These are phyloP conservation scores for Grammothele lineata DNA, from an alignment of 768 basidiomycete genomes.

Conservation along the genomic window DNA sequence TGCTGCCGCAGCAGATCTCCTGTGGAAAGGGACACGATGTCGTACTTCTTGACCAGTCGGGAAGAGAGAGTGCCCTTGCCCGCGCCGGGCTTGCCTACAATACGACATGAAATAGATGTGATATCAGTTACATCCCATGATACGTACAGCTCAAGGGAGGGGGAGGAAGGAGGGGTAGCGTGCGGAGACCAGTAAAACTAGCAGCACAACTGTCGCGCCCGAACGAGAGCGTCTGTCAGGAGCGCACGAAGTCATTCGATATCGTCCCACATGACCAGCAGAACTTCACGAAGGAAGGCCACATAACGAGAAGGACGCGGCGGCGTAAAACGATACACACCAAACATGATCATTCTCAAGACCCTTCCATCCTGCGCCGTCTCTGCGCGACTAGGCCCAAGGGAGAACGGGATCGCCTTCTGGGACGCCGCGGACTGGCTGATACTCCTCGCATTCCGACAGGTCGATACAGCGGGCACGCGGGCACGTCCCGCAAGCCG, in stretches of 20 bases:
- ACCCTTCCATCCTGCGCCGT: constrained; percentile 17
- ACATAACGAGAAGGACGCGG: too few species aligned
- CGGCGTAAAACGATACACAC: too few species aligned
- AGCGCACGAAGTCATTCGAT: too few species aligned
- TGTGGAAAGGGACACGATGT: constrained; percentile 72
- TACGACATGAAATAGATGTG: too few species aligned
- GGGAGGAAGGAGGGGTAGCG: too few species aligned
- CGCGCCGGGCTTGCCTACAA: constrained; percentile 61
- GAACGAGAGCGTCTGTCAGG: not conserved
- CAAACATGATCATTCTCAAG: constrained; percentile 71
- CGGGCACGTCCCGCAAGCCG: too few species aligned
- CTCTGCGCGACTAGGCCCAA: constrained; percentile 38
- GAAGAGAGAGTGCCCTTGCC: constrained; percentile 83
- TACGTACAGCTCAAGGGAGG: too few species aligned
- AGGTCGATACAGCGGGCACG: too few species aligned
- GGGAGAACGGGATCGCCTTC: constrained; percentile 43
- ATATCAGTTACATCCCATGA: too few species aligned
- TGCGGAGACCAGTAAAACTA: too few species aligned
- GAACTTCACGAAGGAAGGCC: too few species aligned
- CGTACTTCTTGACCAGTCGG: constrained; percentile 75
- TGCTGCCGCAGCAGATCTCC: constrained; percentile 86
- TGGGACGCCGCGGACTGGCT: constrained; percentile 27
- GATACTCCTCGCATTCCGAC: constrained; percentile 12
- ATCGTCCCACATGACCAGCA: too few species aligned
- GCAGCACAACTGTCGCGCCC: not conserved